Evolutionary conservation across 2,329 filamentous ascomycete genomes (phyloP), one percentile per base, ranked within the genome.

Genomic region (Cercospora beticola): DNA sequence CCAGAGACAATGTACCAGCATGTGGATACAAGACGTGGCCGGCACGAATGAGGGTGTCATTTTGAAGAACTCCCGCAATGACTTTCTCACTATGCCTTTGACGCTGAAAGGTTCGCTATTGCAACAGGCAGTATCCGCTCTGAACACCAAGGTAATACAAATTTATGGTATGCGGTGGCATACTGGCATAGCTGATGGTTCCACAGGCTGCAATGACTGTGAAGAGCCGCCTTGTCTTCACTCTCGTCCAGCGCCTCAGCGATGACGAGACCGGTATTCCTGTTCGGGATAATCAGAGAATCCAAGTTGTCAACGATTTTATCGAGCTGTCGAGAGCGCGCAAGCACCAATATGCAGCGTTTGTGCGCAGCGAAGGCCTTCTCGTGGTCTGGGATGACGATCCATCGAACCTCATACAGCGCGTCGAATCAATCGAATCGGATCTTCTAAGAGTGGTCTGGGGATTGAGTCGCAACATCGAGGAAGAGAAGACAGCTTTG

Each of bases 381-480:
- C 82, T 95, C 1, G 83, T 94, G 1, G 91, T 94, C 0, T 95
- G 92, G 92, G 92, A 94, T 72, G 92, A 94, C 72, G 71, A 94
- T 66, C 87, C 91, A 0, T 83, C 90, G 66, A 88, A 92, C 75
- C 82, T 94, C 8, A 83, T 93, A 5, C 81, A 87, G 65, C 85
- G 91, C 65, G 92, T 90, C 56, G 88, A 89, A 76, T 84, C 85
- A 36, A 93, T 94, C 68, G 90, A 94, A 79, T 86, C 87, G 2
- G 90, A 93, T 77, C 83, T 94, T 54, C 92, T 93, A 88, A 87
- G 91, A 74, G 83, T 93, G 1, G 89, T 93, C 2, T 93, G 91
- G 91, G 87, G 88, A 77, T 83, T 84, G 3, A 84, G 85, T 40
- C 75, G 78, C 0, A 82, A 83, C 2, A 83, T 85, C 0, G 85